These are phyloP conservation scores for Powellomyces hirtus DNA, from an alignment of 192 early-diverging fungal species.

Conservation along the genomic window DNA sequence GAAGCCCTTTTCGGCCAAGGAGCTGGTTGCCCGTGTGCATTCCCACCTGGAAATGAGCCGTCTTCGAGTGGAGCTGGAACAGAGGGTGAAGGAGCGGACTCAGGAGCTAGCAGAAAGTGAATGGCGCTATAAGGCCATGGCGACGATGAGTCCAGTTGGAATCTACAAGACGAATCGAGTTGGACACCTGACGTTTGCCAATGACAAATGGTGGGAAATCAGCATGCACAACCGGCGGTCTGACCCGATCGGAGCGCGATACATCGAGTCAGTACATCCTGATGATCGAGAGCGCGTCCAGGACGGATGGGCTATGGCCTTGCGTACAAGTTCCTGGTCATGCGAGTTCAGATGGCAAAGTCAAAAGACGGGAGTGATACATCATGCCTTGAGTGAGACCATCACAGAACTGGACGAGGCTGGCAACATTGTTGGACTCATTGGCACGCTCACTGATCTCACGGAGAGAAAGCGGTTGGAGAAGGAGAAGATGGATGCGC, in stretches of 20 bases:
- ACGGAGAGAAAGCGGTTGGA: conserved; percentile 31
- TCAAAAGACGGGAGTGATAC: background rate
- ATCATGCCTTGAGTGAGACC: conserved; percentile 1
- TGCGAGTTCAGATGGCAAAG: background rate
- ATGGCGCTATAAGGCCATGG: conserved; percentile 22
- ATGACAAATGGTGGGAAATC: conserved; percentile 38
- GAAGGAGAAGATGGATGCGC: conserved; percentile 12
- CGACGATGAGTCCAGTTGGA: conserved; percentile 22
- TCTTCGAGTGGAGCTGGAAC: conserved; percentile 24
- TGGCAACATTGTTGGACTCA: background rate
- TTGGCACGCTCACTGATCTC: conserved; percentile 34
- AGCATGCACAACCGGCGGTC: conserved; percentile 1
- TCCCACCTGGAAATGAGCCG: conserved; percentile 48
- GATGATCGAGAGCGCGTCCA: conserved; percentile 11
- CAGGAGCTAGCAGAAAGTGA: conserved; percentile 37
- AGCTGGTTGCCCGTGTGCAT: conserved; percentile 55
- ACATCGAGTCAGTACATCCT: conserved; percentile 5
- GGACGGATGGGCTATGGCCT: background rate
- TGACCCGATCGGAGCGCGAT: background rate
- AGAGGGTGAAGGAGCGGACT: conserved; percentile 40
- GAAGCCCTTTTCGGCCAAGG: conserved; percentile 46
- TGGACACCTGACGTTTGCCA: conserved; percentile 31
- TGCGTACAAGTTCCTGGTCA: background rate
- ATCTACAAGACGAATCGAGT: conserved; percentile 12
- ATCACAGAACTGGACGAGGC: conserved; percentile 16